Evolutionary conservation across 179 eudicot genomes (phyloP).

Genomic region (Nepenthes alata): DNA sequence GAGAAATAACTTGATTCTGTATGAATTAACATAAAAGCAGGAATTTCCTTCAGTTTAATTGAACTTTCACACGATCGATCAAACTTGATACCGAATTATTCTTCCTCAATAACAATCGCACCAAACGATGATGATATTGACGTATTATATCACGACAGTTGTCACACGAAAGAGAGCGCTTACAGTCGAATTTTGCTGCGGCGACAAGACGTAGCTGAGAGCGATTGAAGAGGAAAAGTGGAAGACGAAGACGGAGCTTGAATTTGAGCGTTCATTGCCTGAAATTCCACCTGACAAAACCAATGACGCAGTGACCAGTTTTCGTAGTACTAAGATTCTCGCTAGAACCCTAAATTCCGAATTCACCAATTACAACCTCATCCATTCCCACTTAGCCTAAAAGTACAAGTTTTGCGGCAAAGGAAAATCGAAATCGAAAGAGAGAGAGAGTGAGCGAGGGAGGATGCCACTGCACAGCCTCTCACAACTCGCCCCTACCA

Average conservation of each 20-base stretch:
- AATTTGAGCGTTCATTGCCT: slow-evolving; percentile 9
- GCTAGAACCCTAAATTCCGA: too few species aligned
- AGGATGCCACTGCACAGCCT: too few species aligned
- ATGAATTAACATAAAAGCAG: not conserved
- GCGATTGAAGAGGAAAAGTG: slow-evolving; percentile 1
- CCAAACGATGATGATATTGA: not conserved
- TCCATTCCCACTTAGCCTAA: too few species aligned
- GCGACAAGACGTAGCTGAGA: slow-evolving; percentile 5
- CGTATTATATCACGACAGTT: too few species aligned
- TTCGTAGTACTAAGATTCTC: too few species aligned
- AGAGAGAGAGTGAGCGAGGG: too few species aligned
- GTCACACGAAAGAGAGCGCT: slow-evolving; percentile 1
- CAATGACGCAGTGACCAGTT: too few species aligned
- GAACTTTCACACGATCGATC: not conserved
- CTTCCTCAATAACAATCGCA: not conserved
- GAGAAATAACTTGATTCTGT: not conserved
- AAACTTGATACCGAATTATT: too few species aligned
- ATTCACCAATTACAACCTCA: too few species aligned
- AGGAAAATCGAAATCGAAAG: too few species aligned
- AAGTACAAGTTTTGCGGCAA: too few species aligned
- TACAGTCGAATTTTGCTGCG: slow-evolving; percentile 4
- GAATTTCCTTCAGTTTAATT: not conserved
- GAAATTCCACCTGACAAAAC: not conserved
- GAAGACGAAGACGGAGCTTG: slow-evolving; percentile 12
- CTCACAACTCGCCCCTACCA: too few species aligned